Conservation (phyloP, 257 asterid species). For the Catharanthus roseus region DNA sequence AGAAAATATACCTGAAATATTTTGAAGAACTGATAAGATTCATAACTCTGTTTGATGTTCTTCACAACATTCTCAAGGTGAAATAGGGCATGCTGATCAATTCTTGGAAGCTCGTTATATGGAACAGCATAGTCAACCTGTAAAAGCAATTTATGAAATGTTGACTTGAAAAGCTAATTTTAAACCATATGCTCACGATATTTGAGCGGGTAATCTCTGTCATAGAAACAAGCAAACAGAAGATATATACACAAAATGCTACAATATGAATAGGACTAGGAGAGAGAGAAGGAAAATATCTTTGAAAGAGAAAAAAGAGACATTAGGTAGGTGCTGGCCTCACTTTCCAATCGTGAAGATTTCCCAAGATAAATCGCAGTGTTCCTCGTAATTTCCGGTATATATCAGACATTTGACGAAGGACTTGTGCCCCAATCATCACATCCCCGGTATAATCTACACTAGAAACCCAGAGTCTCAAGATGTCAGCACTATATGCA, state of each 20-base stretch:
- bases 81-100: conserved; percentile 83
- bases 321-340: conserved; percentile 17
- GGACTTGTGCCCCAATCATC: conserved; percentile 75
- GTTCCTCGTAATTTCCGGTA: conserved; percentile 97
- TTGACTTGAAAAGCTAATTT: background rate
- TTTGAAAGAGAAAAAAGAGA: background rate
- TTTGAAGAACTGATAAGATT: conserved; percentile 84
- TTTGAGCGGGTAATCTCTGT: background rate
- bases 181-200: background rate
- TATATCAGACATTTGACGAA: conserved; percentile 92
- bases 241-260: background rate
- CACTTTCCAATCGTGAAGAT: conserved; percentile 98
- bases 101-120: conserved; percentile 66
- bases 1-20: conserved; percentile 68
- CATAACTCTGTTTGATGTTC: conserved; percentile 80
- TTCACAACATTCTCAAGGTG: conserved; percentile 77
- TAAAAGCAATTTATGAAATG: conserved; percentile 14
- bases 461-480: conserved; percentile 96
- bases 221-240: conserved; percentile 9
- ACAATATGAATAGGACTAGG: background rate
- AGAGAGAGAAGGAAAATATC: background rate
- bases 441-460: conserved; percentile 94
- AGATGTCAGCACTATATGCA: conserved; percentile 90
- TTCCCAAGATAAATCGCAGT: conserved; percentile 85
- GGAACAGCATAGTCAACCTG: conserved; percentile 79